These are phyloP conservation scores for Penicillium coffeae DNA, from an alignment of 495 filamentous ascomycete genomes.

Conservation along the genomic window DNA sequence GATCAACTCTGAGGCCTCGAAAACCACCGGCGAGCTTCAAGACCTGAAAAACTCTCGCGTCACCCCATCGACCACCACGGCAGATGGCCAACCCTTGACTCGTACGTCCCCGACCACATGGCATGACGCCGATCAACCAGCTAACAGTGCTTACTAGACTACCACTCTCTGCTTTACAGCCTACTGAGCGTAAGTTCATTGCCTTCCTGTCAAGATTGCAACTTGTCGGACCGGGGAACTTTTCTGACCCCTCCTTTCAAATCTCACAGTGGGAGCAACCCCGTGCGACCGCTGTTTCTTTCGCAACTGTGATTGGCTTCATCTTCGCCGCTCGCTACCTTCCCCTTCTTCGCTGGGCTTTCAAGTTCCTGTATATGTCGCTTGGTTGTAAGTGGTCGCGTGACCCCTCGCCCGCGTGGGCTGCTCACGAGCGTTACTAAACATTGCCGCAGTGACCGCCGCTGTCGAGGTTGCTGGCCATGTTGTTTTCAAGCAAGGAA, in stretches of 20 bases:
- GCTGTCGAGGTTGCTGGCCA: slow-evolving; percentile 74
- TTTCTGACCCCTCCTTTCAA: slow-evolving; percentile 1
- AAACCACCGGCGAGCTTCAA: slow-evolving; percentile 68
- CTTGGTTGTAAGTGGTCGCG: slow-evolving; percentile 55
- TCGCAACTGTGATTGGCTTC: slow-evolving; percentile 63
- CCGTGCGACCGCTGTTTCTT: slow-evolving; percentile 83
- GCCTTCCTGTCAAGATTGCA: too few species aligned
- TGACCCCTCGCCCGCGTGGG: slow-evolving; percentile 8
- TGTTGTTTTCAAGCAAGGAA: slow-evolving; percentile 67
- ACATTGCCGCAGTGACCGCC: slow-evolving; percentile 56
- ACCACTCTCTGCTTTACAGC: slow-evolving; percentile 93
- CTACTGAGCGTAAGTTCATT: slow-evolving; percentile 63
- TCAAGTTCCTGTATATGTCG: slow-evolving; percentile 75
- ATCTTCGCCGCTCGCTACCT: slow-evolving; percentile 92
- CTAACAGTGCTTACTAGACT: slow-evolving; percentile 46
- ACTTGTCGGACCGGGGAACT: too few species aligned
- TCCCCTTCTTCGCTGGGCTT: slow-evolving; percentile 78
- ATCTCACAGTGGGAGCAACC: slow-evolving; percentile 61
- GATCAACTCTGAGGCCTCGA: slow-evolving; percentile 66
- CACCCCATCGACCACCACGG: slow-evolving; percentile 63
- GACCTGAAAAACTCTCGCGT: slow-evolving; percentile 69
- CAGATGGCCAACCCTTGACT: slow-evolving; percentile 84
- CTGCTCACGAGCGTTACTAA: slow-evolving; percentile 13
- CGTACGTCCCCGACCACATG: slow-evolving; percentile 41
- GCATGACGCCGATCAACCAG: background rate